Evolutionary conservation across 176 grass and related monocot species (phyloP), one percentile per base, ranked within the genome.

Genomic region (Bromus sterilis): DNA sequence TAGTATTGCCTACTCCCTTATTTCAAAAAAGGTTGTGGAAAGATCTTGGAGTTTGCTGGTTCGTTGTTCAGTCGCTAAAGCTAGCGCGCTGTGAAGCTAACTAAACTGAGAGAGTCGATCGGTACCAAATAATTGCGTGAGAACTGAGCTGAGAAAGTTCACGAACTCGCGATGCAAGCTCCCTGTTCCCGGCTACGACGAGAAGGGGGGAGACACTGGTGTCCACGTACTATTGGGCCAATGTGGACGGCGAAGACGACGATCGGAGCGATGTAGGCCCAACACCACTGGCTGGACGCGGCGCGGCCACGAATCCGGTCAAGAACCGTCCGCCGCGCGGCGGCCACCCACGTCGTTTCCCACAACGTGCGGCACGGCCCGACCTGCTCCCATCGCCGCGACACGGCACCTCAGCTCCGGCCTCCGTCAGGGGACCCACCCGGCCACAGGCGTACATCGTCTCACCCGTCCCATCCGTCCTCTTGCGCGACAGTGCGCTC

Each of bases 341-440:
- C 14, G 23, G 63, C 44, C 46, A 6, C 34, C 16, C 4, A 16
- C 59, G 36, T 67, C 16, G n/a, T n/a, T 56, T 79, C 28, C 36
- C 46, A 60, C 67, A 76, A 88, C 76, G 81, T 84, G 86, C 59
- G 67, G 44, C 46, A 25, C 68, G 86, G 76, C 23, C 81, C 76
- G 68, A 59, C 46, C 76, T 88, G 86, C 76, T 68, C 86, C 86
- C 86, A 74, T 29, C 66, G 43, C 59, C n/a, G 86, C 76, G 86
- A 79, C 86, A 88, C 81, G 58, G 36, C 80, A 78, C 57, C 66
- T 44, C 55, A 8, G 42, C 56, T 1, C 66, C 74, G 55, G 6
- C 37, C 80, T 18, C 41, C 31, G 12, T 40, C 62, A 7, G 2
- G 26, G 80, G 80, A 6, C 86, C 86, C 67, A 16, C 80, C 0